Conservation (phyloP, 1,139 yeast species). For the Saccharomyces hybrid region DNA sequence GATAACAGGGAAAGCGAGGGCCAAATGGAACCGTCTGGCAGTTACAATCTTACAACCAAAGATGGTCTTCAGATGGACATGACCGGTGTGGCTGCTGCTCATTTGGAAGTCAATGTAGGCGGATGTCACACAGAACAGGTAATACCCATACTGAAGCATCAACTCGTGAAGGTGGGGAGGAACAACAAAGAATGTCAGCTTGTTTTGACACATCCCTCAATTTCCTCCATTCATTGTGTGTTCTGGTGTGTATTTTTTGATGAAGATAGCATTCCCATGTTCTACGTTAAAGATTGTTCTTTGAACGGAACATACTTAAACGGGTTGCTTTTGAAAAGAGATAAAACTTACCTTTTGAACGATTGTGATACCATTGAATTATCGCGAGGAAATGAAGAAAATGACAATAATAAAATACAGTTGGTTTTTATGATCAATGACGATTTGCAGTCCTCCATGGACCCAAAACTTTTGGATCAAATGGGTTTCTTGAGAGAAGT, state of each 20-base stretch:
- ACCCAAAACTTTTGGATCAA: constrained; percentile 11
- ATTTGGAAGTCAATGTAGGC: not conserved
- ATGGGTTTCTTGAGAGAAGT: constrained; percentile 24
- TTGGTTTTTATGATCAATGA: constrained; percentile 9
- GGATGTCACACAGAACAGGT: not conserved
- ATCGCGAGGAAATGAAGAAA: constrained; percentile 28
- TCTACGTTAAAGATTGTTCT: constrained; percentile 49
- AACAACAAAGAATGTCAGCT: constrained; percentile 28
- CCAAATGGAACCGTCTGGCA: not conserved
- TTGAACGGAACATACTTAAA: constrained; percentile 49
- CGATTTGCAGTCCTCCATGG: constrained; percentile 10
- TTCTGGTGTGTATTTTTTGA: constrained; percentile 50
- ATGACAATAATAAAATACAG: not conserved
- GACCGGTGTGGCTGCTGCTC: not conserved
- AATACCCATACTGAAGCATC: constrained; percentile 13
- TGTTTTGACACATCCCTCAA: constrained; percentile 30
- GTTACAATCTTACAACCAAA: not conserved
- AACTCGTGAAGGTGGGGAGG: constrained; percentile 34
- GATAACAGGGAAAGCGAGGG: not conserved
- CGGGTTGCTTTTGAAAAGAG: constrained; percentile 32
- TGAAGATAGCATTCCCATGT: constrained; percentile 39
- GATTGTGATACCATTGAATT: constrained; percentile 41
- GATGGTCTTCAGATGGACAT: not conserved
- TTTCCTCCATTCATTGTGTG: constrained; percentile 41
- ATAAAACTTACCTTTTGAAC: constrained; percentile 35